Base-by-base conservation (phyloP, 176 grass and related monocot genomes). In the Aegilops umbellulata region DNA sequence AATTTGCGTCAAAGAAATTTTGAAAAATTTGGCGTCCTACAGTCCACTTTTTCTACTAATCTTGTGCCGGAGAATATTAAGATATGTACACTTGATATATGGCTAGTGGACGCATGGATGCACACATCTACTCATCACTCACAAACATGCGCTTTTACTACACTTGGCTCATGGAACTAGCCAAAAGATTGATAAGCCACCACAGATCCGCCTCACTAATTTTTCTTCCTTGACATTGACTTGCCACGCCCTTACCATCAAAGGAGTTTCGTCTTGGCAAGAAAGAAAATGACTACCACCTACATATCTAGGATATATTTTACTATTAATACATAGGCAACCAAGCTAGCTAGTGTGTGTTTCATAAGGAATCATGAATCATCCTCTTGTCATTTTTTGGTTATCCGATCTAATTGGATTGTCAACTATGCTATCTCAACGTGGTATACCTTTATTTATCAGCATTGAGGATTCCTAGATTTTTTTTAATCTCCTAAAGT, bases 381-480 rank as follows among this genome's bases (percentile, higher is more conserved):
- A 82, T 23, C 34, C 1, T 71, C 65, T 17, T 71, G 55, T 31
- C 62, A 19, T 60, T 62, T 24, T 30, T 11, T 66, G 1, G 15
- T 66, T 39, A 66, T 30, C 16, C 78, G 19, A 23, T 66, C 8
- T 46, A 13, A 36, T 2, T 82, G 25, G 27, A 82, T 60, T 73
- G 23, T 83, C 53, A 73, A 60, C 81, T 61, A 83, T 20, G 22
- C 41, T 78, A 58, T 78, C 74, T 26, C 74, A 17, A 78, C 25
- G 55, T 7, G 47, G 55, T 23, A 55, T 49, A 53, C 16, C 34
- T 51, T 51, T 51, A 51, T 58, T 70, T 69, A 8, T 6, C 75
- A 41, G 1, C 23, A 14, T 20, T 15, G 16, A 69, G 22, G 51
- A 70, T 32, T 65, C 32, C 57, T 22, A 57, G 14, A 0, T 62